Evolutionary conservation across 768 basidiomycete species (phyloP).

Genomic region (Candolleomyces efflorescens): DNA sequence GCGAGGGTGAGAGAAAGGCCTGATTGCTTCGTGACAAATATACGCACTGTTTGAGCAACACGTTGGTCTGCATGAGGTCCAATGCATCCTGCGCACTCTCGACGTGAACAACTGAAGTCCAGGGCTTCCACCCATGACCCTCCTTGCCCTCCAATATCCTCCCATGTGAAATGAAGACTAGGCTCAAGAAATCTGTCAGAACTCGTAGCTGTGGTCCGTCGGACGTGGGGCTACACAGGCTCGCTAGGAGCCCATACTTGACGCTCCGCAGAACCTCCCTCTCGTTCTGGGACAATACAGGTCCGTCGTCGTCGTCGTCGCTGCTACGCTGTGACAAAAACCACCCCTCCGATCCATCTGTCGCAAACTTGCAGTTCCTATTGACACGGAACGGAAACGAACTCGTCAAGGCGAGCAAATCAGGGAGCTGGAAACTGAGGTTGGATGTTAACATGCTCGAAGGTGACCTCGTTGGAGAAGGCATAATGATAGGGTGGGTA

Average conservation of each 20-base stretch:
- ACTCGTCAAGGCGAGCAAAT: constrained; percentile 29
- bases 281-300: constrained; percentile 22
- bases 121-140: neutral
- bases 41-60: neutral
- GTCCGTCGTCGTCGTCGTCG: neutral
- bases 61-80: constrained; percentile 2
- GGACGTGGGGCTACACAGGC: constrained; percentile 55
- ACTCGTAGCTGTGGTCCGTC: constrained; percentile 54
- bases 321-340: constrained; percentile 12
- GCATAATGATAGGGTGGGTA: no score
- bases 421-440: constrained; percentile 39
- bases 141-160: constrained; percentile 21
- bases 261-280: constrained; percentile 20
- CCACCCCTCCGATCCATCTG: constrained; percentile 31
- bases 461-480: no score
- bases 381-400: constrained; percentile 37
- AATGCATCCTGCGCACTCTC: constrained; percentile 16
- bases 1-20: neutral
- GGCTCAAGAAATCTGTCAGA: constrained; percentile 45
- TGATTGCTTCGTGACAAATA: neutral
- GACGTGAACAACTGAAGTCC: neutral
- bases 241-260: constrained; percentile 48
- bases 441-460: neutral
- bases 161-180: constrained; percentile 34
- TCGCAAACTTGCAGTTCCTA: constrained; percentile 27